Evolutionary conservation across 129 eudicot species (phyloP).

Genomic region (Daucus carota): DNA sequence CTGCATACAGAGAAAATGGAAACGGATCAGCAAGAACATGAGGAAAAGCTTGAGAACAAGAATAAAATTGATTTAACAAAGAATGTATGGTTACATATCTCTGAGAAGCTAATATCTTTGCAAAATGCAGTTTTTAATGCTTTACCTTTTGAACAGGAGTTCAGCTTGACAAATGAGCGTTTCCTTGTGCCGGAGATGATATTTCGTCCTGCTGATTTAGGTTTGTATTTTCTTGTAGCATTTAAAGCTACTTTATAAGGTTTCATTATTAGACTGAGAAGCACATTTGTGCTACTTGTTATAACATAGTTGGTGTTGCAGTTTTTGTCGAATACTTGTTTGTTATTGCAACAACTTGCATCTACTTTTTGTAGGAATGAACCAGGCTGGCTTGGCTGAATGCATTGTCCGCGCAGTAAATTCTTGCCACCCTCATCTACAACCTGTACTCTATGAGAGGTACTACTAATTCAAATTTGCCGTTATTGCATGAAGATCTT

Average conservation of each 20-base stretch:
- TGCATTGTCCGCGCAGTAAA: constrained; percentile 84
- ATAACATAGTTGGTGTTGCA: not conserved
- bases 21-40: constrained; percentile 28
- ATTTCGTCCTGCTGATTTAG: constrained; percentile 96
- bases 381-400: constrained; percentile 96
- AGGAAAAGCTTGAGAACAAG: constrained; percentile 37
- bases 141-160: constrained; percentile 48
- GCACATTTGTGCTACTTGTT: not conserved
- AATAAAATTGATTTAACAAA: constrained; percentile 58
- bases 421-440: constrained; percentile 89
- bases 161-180: constrained; percentile 91
- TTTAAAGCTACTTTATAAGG: not conserved
- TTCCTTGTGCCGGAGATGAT: constrained; percentile 99
- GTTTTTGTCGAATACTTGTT: not conserved
- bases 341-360: not conserved
- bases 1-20: constrained; percentile 18
- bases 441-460: constrained; percentile 95
- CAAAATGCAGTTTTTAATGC: not conserved
- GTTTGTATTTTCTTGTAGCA: constrained; percentile 28
- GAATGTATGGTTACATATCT: constrained; percentile 32
- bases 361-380: constrained; percentile 57
- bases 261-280: not conserved
- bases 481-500: no score
- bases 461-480: constrained; percentile 8
- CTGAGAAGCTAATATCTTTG: not conserved